Evolutionary conservation across 306 rosid species (phyloP), one percentile per base, ranked within the genome.

Genomic region (Rosa multiflora): DNA sequence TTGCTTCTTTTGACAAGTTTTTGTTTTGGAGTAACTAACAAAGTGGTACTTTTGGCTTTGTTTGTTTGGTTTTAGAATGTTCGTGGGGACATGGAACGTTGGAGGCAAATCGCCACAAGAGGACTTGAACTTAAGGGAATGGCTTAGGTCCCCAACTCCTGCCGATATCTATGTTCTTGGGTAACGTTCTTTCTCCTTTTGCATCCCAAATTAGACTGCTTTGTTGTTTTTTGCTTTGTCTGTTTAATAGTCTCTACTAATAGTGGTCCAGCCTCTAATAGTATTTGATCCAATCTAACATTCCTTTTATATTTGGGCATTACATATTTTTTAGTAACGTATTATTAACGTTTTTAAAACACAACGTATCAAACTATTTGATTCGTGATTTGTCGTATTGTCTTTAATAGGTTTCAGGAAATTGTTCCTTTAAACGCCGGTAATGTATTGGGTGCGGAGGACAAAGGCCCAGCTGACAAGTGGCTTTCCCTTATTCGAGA

Each of bases 71-170:
- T 52, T 75, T 66, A 95, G 99, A 80, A 88, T 91, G 90, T 86
- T 91, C 44, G 97, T 90, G 62, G 99, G 99, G 79, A 95, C 99
- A 59, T 95, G 99, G 99, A 95, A 95, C 80, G 96, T 95, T 29
- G 99, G 98, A 71, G 99, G 99, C n/a, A 92, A 91, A 74, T 77
- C 99, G 13, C 99, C 98, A 2, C 86, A 80, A 8, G 86, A 84
- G 44, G 80, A 79, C 43, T 82, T 92, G 84, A 82, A 89, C 80
- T 79, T 95, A 77, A 88, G 82, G 76, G 89, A 90, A 26, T 95
- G 99, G 98, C 91, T 95, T 8, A 84, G 74, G 49, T 90, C 90
- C 74, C 86, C 92, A 23, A 77, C 91, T 2, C 81, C 89, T 0
- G 90, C 93, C 11, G 90, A 95, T 81, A 80, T 95, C 53, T 91